Evolutionary conservation across 306 rosid genomes (phyloP).

Genomic region (Canavalia ensiformis): DNA sequence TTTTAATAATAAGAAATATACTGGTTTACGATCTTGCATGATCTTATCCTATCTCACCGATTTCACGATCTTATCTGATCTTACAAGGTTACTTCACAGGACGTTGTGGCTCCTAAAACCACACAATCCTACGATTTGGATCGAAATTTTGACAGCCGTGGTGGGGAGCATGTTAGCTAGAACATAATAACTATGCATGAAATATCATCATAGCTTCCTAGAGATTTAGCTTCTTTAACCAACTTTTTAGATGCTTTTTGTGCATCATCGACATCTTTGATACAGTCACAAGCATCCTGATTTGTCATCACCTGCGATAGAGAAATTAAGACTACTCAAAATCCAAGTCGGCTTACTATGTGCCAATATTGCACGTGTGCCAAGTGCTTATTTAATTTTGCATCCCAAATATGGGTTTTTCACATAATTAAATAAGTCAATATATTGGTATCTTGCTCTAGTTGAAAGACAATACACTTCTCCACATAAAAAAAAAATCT

Average conservation of each 20-base stretch:
- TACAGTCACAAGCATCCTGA: slow-evolving; percentile 68
- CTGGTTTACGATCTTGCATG: no score
- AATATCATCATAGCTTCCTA: slow-evolving; percentile 59
- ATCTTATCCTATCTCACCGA: no score
- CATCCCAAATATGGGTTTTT: not conserved
- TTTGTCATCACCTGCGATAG: slow-evolving; percentile 70
- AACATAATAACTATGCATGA: slow-evolving; percentile 73
- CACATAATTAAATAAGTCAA: not conserved
- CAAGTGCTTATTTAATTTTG: not conserved
- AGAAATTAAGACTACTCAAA: not conserved
- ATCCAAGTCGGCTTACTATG: not conserved
- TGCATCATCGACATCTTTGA: slow-evolving; percentile 58
- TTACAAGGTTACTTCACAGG: no score
- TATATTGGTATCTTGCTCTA: not conserved
- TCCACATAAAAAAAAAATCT: no score
- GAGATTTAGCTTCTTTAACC: slow-evolving; percentile 53
- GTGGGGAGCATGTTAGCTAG: slow-evolving; percentile 21
- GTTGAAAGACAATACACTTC: not conserved
- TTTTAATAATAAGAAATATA: no score
- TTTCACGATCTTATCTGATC: no score
- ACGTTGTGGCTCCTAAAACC: no score
- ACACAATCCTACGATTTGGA: no score
- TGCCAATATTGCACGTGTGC: not conserved
- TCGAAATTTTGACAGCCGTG: no score
- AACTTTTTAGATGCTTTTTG: slow-evolving; percentile 59